Percentiles rank a stretch among this genome's conserved stretches.
Evolutionary conservation across 2,329 filamentous ascomycete genomes (phyloP).

Genomic region (Aspergillus persii): DNA sequence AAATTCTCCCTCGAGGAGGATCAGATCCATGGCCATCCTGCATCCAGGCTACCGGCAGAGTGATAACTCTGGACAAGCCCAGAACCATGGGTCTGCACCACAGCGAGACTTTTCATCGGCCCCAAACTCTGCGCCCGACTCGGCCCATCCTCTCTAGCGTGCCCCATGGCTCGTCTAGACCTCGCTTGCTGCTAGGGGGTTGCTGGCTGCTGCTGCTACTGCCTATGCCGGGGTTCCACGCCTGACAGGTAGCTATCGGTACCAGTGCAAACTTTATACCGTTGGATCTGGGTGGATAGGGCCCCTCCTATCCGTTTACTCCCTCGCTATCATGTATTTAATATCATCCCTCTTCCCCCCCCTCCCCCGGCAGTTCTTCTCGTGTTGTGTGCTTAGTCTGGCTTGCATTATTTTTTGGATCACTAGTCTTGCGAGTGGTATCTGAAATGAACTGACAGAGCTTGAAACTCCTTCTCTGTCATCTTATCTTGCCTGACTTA

Average conservation of each 20-base stretch:
- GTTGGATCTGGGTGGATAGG: not conserved
- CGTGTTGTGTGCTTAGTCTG: not conserved
- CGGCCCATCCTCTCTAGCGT: not conserved
- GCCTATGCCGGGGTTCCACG: conserved; percentile 3
- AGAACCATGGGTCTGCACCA: conserved; percentile 4
- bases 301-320: not conserved
- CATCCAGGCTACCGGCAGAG: not conserved
- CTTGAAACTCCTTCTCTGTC: not conserved
- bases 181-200: not conserved
- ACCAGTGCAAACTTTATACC: not conserved
- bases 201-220: not conserved
- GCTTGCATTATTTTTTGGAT: not conserved
- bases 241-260: conserved; percentile 7
- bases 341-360: not conserved
- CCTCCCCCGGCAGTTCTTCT: not conserved
- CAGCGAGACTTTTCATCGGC: conserved; percentile 14
- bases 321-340: not conserved
- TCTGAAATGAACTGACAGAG: not conserved
- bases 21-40: not conserved
- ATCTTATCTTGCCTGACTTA: not conserved
- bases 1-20: not conserved
- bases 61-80: conserved; percentile 2
- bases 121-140: conserved; percentile 5
- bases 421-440: not conserved
- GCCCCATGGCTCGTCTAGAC: conserved; percentile 8